phyloP scores from a whole-genome alignment of 1,284 basidiomycete species.

The Hymenochaete sp. region DNA sequence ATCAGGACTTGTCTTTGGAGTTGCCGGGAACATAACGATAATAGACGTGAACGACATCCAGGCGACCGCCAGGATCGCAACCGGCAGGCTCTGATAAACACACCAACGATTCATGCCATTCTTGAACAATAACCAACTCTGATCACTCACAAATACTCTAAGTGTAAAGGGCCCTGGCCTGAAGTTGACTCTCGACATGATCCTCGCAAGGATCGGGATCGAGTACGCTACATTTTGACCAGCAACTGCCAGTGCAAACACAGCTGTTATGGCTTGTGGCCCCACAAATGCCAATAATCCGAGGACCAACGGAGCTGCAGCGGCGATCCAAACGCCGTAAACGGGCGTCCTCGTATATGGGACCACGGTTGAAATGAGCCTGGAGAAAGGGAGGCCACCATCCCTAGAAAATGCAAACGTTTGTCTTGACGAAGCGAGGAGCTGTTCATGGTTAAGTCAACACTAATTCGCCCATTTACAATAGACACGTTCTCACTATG shows the following conservation, averaged over 20 bases:
- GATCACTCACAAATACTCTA: slow-evolving; percentile 23
- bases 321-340: slow-evolving; percentile 26
- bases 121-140: neutral
- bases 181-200: slow-evolving; percentile 22
- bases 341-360: slow-evolving; percentile 23
- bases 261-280: slow-evolving; percentile 25
- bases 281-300: slow-evolving; percentile 28
- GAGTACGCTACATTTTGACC: slow-evolving; percentile 22
- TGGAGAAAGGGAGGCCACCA: slow-evolving; percentile 37
- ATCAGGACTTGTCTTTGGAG: slow-evolving; percentile 18
- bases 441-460: slow-evolving; percentile 6
- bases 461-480: neutral
- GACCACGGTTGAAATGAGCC: slow-evolving; percentile 30
- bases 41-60: slow-evolving; percentile 26
- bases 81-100: slow-evolving; percentile 20
- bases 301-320: slow-evolving; percentile 21
- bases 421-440: slow-evolving; percentile 31
- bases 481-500: slow-evolving; percentile 21
- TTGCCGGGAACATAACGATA: slow-evolving; percentile 25
- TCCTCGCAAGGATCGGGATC: slow-evolving; percentile 26
- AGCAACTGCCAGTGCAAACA: slow-evolving; percentile 25
- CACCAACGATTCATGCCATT: neutral
- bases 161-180: slow-evolving; percentile 25
- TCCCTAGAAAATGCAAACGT: slow-evolving; percentile 40
- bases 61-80: slow-evolving; percentile 21